phyloP scores from a whole-genome alignment of 306 rosid species.

The Vigna mungo region DNA sequence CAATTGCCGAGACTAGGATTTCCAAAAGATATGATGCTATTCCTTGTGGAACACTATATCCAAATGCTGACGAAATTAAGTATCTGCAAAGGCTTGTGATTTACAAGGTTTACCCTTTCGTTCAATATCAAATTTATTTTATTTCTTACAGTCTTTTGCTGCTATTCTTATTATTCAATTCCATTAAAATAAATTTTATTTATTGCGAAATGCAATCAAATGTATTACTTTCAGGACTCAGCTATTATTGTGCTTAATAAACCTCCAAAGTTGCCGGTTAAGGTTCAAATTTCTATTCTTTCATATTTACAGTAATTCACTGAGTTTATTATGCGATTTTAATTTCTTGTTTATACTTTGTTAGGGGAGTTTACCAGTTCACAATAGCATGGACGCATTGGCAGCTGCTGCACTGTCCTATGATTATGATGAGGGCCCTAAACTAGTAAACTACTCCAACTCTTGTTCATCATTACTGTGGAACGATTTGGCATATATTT shows the following conservation, averaged over 20 bases:
- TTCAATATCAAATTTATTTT: slow-evolving; percentile 30
- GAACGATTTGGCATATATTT: slow-evolving; percentile 23
- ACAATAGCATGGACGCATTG: slow-evolving; percentile 96
- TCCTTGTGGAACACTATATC: slow-evolving; percentile 91
- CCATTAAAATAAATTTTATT: slow-evolving; percentile 31
- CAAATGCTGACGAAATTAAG: slow-evolving; percentile 93
- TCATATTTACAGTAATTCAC: slow-evolving; percentile 24
- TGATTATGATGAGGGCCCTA: slow-evolving; percentile 86
- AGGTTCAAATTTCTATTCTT: slow-evolving; percentile 60
- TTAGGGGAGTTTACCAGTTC: slow-evolving; percentile 92
- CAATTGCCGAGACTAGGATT: slow-evolving; percentile 79
- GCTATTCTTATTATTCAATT: slow-evolving; percentile 21
- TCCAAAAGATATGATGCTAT: slow-evolving; percentile 88
- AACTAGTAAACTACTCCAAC: slow-evolving; percentile 66
- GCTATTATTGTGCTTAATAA: slow-evolving; percentile 86
- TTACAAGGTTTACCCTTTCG: slow-evolving; percentile 71
- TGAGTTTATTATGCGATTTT: slow-evolving; percentile 34
- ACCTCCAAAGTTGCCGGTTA: slow-evolving; percentile 94
- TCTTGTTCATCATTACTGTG: slow-evolving; percentile 23
- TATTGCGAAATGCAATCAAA: slow-evolving; percentile 8
- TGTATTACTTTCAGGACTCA: slow-evolving; percentile 68
- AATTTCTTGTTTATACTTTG: slow-evolving; percentile 48
- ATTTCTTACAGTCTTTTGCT: slow-evolving; percentile 36
- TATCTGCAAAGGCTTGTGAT: slow-evolving; percentile 91
- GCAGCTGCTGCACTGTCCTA: slow-evolving; percentile 95